Percentiles rank a stretch among this genome's conserved stretches.
These are phyloP conservation scores for Arthrobotrys pseudoclavata DNA, from an alignment of 2,329 filamentous ascomycete genomes.

Conservation along the genomic window DNA sequence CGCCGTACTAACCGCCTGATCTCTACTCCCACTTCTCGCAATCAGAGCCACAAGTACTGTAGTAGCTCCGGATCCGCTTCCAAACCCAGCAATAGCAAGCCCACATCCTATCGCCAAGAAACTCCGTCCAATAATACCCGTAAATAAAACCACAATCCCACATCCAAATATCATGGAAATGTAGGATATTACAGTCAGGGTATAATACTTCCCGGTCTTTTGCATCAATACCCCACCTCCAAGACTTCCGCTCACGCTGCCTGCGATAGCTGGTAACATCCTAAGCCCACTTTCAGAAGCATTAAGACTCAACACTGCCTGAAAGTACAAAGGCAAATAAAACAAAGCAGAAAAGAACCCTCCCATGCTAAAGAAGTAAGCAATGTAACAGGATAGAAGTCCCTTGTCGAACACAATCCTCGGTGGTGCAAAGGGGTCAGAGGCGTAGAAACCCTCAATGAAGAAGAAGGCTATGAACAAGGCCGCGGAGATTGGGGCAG, in stretches of 20 bases:
- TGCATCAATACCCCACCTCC: slow-evolving; percentile 77
- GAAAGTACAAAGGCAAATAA: slow-evolving; percentile 83
- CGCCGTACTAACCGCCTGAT: slow-evolving; percentile 81
- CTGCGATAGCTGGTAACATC: slow-evolving; percentile 76
- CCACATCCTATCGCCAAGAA: slow-evolving; percentile 70
- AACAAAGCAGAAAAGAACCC: slow-evolving; percentile 75
- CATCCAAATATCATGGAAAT: slow-evolving; percentile 71
- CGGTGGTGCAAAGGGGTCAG: slow-evolving; percentile 80
- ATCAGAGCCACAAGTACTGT: slow-evolving; percentile 79
- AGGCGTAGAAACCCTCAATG: slow-evolving; percentile 77
- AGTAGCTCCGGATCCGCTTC: slow-evolving; percentile 75
- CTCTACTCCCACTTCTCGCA: slow-evolving; percentile 76
- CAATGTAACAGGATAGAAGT: slow-evolving; percentile 77
- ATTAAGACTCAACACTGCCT: slow-evolving; percentile 76
- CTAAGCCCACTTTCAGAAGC: slow-evolving; percentile 76
- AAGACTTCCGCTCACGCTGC: slow-evolving; percentile 75
- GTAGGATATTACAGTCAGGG: slow-evolving; percentile 75
- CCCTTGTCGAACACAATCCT: slow-evolving; percentile 78
- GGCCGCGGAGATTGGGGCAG: slow-evolving; percentile 71
- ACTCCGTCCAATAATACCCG: slow-evolving; percentile 61
- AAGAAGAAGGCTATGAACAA: slow-evolving; percentile 77
- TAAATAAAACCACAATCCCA: slow-evolving; percentile 70
- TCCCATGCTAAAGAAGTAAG: slow-evolving; percentile 79
- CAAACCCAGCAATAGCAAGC: slow-evolving; percentile 71
- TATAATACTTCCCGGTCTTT: slow-evolving; percentile 79